A percentile compares a stretch with the other conserved stretches of the same genome.
phyloP scores from a whole-genome alignment of 1,139 yeast genomes.

The Komagataea norvegica region DNA sequence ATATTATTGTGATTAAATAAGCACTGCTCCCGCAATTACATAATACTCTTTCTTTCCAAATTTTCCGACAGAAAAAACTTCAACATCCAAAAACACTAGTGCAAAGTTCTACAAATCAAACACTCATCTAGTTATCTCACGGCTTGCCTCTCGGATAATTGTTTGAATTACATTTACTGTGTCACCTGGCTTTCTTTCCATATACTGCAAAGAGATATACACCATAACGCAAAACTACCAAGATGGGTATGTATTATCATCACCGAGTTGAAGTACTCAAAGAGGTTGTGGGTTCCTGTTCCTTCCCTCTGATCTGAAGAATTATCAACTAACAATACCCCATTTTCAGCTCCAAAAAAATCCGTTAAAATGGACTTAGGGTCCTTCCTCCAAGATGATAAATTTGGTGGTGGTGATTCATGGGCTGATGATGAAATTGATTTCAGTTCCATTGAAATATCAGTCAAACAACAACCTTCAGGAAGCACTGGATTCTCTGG shows the following conservation, averaged over 20 bases:
- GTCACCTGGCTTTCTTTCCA: too few species aligned
- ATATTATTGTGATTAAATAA: too few species aligned
- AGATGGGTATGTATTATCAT: conserved; percentile 12
- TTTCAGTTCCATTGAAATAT: conserved; percentile 36
- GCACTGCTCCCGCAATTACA: too few species aligned
- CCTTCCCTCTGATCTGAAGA: too few species aligned
- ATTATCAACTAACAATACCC: too few species aligned
- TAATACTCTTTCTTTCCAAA: too few species aligned
- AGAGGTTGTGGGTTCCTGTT: too few species aligned
- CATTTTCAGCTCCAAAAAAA: conserved; percentile 53
- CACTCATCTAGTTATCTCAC: too few species aligned
- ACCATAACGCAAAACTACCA: conserved; percentile 3
- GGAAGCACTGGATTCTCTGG: conserved; percentile 20
- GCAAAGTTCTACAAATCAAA: not conserved
- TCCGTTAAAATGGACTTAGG: conserved; percentile 53
- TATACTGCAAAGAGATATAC: not conserved
- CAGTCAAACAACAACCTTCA: conserved; percentile 13
- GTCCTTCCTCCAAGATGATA: conserved; percentile 50
- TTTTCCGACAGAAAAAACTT: too few species aligned
- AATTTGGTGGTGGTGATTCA: conserved; percentile 64
- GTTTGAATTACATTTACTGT: too few species aligned
- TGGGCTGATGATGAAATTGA: conserved; percentile 82
- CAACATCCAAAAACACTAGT: not conserved
- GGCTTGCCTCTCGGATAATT: too few species aligned
- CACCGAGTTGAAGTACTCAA: too few species aligned